Conservation (phyloP, 371 early-diverging fungal species). For the Umbelopsis sp. region DNA sequence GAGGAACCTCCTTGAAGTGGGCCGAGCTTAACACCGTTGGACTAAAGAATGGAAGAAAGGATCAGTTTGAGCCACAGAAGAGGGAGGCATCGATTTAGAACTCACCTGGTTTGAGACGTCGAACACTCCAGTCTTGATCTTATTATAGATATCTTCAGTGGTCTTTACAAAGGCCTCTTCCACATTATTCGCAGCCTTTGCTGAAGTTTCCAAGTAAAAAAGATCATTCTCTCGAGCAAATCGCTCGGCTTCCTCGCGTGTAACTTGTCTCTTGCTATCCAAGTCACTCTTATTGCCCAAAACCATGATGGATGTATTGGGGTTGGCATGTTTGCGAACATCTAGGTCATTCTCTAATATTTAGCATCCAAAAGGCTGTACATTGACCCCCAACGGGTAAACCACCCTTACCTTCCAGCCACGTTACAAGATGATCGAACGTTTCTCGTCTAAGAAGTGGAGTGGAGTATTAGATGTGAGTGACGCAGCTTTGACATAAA, state of each 20-base stretch:
- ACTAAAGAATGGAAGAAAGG: conserved; percentile 22
- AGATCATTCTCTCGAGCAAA: conserved; percentile 87
- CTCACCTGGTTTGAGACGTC: conserved; percentile 51
- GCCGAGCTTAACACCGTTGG: conserved; percentile 52
- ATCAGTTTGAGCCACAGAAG: not conserved
- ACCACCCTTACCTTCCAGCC: conserved; percentile 78
- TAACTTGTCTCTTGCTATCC: conserved; percentile 79
- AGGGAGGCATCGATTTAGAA: not conserved
- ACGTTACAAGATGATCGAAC: conserved; percentile 87
- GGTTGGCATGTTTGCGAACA: conserved; percentile 87
- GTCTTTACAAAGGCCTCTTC: conserved; percentile 68
- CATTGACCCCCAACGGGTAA: not conserved
- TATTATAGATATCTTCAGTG: conserved; percentile 44
- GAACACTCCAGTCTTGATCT: conserved; percentile 48
- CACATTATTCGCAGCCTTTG: conserved; percentile 92
- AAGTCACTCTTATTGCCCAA: conserved; percentile 97
- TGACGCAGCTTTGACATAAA: not conserved
- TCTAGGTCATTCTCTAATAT: conserved; percentile 35
- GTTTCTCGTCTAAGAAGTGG: conserved; percentile 75
- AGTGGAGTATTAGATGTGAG: not conserved
- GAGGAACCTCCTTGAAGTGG: conserved; percentile 50
- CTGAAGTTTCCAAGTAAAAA: conserved; percentile 93
- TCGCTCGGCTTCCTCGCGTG: conserved; percentile 85
- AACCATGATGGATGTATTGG: conserved; percentile 88
- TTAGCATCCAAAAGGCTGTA: not conserved